Evolutionary conservation across 2,329 filamentous ascomycete species (phyloP), one percentile per base, ranked within the genome.

Genomic region (Colletotrichum incanum): DNA sequence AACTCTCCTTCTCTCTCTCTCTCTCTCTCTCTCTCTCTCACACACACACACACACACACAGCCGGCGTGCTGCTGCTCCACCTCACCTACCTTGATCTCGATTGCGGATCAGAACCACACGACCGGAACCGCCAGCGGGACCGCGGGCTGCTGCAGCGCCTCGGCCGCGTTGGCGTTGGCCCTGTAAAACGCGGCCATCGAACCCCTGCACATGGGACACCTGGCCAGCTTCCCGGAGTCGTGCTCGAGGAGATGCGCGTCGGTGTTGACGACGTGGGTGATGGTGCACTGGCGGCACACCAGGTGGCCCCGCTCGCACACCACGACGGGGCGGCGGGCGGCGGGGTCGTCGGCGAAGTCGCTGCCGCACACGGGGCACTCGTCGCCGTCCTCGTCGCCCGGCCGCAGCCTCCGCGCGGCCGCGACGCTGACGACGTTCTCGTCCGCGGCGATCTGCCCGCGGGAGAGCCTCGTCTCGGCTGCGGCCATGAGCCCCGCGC

Each of bases 261-360:
- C 45, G 12, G 60, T 7, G 34, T 3, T 39, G 43, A 63, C 28
- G 28, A 63, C 43, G 31, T 28, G 31, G 41, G 26, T 20, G 26
- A 49, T 12, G 60, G 39, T 49, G 60, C 60, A 63, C 41, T 20
- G 9, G 60, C 49, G 49, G 43, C 60, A 63, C 26, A 60, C 56
- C 20, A 63, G 34, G 45, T 63, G 49, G 45, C 23, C n/a, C 12
- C 34, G n/a, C 9, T n/a, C 31, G 60, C 60, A 63, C 12, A 63
- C 34, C 12, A 49, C 34, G 41, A 63, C 60, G 60, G 60, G 60
- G 31, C 60, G 60, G 43, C 58, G 58, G 37, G 58, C 23, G 18
- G 23, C 3, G 20, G 18, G 14, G 60, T 50, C 60, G 60, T 63
- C 60, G 31, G n/a, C 60, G 34, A 63, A 63, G 28, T 5, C 26